A percentile compares a stretch with the other conserved stretches of the same genome.
Conservation (phyloP, 495 filamentous ascomycete genomes). For the Penicillium simplicissimum region DNA sequence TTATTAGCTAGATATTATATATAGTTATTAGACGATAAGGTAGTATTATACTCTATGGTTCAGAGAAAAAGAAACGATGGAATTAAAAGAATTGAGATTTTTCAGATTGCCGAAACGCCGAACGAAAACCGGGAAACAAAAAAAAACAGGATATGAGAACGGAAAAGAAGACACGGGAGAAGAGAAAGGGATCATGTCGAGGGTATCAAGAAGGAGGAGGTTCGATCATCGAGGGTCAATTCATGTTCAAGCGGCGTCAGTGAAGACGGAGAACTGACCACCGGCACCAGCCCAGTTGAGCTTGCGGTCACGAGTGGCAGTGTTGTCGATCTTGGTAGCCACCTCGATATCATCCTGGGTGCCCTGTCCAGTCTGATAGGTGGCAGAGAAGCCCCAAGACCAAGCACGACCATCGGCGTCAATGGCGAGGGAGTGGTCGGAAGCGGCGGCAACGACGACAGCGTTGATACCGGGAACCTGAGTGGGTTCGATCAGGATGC, state of each 20-base stretch:
- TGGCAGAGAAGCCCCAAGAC: slow-evolving; percentile 63
- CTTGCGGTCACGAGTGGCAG: slow-evolving; percentile 54
- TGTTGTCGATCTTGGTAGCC: slow-evolving; percentile 60
- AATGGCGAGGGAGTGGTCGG: slow-evolving; percentile 61
- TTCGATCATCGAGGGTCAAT: not conserved
- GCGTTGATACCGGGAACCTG: slow-evolving; percentile 49
- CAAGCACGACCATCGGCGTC: slow-evolving; percentile 58
- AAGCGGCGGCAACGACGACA: slow-evolving; percentile 47
- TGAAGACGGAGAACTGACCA: slow-evolving; percentile 60
- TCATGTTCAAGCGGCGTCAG: slow-evolving; percentile 29
- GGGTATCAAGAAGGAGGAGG: no score
- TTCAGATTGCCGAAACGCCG: not conserved
- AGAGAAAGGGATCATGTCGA: no score
- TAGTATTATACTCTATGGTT: no score
- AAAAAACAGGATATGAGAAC: no score
- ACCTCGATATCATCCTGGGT: slow-evolving; percentile 57
- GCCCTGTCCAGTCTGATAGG: slow-evolving; percentile 64
- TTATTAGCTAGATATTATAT: no score
- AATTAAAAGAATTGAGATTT: not conserved
- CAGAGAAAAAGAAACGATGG: not conserved
- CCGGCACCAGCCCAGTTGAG: slow-evolving; percentile 61
- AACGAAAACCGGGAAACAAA: not conserved
- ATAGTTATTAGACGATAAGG: no score
- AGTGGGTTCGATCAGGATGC: slow-evolving; percentile 58
- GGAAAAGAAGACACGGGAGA: no score